A percentile compares a stretch with the other conserved stretches of the same genome.
These are phyloP conservation scores for Phytophthora fragariaefolia DNA, from an alignment of 352 stramenopile genomes.

Conservation along the genomic window DNA sequence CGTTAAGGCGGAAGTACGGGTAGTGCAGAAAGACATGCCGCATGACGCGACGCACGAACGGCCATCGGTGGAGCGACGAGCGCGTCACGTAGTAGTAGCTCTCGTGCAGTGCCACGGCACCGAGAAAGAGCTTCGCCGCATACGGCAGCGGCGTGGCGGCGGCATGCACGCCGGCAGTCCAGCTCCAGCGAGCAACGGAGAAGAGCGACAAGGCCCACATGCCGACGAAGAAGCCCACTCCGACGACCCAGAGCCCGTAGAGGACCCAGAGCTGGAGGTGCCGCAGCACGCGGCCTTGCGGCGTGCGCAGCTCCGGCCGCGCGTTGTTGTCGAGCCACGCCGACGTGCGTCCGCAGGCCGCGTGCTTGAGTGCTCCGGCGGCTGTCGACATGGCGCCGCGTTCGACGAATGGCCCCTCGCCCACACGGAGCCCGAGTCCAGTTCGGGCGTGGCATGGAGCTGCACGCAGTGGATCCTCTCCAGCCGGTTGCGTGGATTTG, in stretches of 20 bases:
- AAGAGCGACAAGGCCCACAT: conserved; percentile 27
- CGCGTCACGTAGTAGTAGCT: conserved; percentile 43
- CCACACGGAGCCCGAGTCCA: background rate
- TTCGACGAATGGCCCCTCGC: conserved; percentile 15
- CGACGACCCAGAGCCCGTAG: conserved; percentile 37
- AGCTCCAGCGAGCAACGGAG: conserved; percentile 4
- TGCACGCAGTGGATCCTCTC: background rate
- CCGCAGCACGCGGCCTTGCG: conserved; percentile 36
- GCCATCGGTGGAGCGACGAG: conserved; percentile 43
- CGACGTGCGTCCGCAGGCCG: conserved; percentile 16
- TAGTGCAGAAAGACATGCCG: conserved; percentile 54
- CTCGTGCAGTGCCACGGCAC: conserved; percentile 45
- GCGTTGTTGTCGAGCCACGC: conserved; percentile 35
- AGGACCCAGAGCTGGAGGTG: conserved; percentile 37
- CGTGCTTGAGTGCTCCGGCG: conserved; percentile 13
- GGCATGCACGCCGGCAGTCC: background rate
- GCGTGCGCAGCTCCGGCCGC: conserved; percentile 37
- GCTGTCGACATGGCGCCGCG: conserved; percentile 17
- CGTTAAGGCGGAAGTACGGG: conserved; percentile 54
- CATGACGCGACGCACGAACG: conserved; percentile 41
- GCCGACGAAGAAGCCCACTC: conserved; percentile 38
- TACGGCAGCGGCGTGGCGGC: conserved; percentile 16
- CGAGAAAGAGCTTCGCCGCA: conserved; percentile 33
- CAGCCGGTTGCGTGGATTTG: conserved; percentile 26
- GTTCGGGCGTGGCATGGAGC: background rate